phyloP scores from a whole-genome alignment of 345 rosid species.

The Lagerstroemia speciosa region DNA sequence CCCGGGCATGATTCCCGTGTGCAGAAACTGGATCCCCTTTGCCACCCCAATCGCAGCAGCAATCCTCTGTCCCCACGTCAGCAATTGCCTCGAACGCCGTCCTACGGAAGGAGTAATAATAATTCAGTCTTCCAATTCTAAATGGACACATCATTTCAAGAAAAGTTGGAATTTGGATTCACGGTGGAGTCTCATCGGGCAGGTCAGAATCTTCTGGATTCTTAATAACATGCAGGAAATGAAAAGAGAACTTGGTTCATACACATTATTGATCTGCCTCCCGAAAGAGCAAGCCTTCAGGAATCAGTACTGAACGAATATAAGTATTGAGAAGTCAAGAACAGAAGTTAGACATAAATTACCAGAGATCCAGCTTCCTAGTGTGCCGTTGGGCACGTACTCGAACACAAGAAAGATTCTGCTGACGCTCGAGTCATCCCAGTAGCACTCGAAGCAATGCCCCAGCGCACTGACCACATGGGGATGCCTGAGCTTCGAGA shows the following conservation, averaged over 20 bases:
- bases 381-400: constrained; percentile 75
- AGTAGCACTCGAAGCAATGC: constrained; percentile 87
- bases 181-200: neutral
- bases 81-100: constrained; percentile 29
- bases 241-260: neutral
- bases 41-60: constrained; percentile 82
- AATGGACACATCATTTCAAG: neutral
- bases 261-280: too few relatives aligned
- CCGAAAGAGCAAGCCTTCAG: too few relatives aligned
- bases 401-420: constrained; percentile 83
- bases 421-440: constrained; percentile 90
- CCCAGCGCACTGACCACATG: constrained; percentile 88
- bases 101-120: constrained; percentile 29
- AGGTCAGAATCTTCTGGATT: constrained; percentile 1
- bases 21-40: constrained; percentile 83
- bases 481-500: constrained; percentile 74
- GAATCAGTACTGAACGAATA: neutral
- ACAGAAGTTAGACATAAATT: constrained; percentile 3
- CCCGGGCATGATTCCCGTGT: constrained; percentile 83
- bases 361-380: constrained; percentile 91
- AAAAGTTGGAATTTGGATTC: neutral
- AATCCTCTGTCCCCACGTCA: constrained; percentile 76
- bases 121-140: neutral
- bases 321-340: neutral
- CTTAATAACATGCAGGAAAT: neutral